Evolutionary conservation across 2,329 filamentous ascomycete species (phyloP), one percentile per base, ranked within the genome.

Genomic region (Drechslerella coelobrocha): DNA sequence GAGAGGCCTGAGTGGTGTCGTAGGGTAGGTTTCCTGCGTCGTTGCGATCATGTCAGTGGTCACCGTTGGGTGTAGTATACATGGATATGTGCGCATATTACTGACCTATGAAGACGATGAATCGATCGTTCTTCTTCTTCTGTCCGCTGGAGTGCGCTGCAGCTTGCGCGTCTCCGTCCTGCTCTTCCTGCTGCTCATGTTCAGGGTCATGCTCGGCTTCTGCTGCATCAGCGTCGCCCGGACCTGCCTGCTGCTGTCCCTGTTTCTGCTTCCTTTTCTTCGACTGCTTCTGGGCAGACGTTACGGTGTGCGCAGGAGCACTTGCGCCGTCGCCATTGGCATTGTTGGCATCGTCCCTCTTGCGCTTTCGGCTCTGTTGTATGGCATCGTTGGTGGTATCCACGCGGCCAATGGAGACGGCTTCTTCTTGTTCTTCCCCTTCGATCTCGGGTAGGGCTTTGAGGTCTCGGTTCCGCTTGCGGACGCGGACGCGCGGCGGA

Each of bases 1-100:
- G 85, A 48, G 86, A 83, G 57, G 85, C 85, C 55, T 84, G 83
- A 4, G 89, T 96, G 37, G 91, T 90, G 72, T 84, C 87, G 84
- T 86, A 97, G 53, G 92, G 92, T 2, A 97, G 88, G 81, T 97
- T 97, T 78, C 92, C 90, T 85, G 74, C 73, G 71, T 68, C 14
- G 1, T 34, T 5, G 2, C 2, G 31, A 29, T 3, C 26, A 31
- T 17, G 48, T 31, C 8, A 12, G 12, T 23, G 19, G 37, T 51
- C 47, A 59, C 23, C 19, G 14, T 19, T 14, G 7, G 24, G 5
- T 27, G 8, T 2, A 6, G 10, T 39, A 34, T 43, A 14, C n/a
- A n/a, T 63, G 34, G 6, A 8, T 51, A 9, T n/a, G 9, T 21
- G 9, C 26, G 26, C 41, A 34, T 17, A 14, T 48, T 26, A 77